Evolutionary conservation across 2,329 filamentous ascomycete genomes (phyloP).

Genomic region (Neofusicoccum sp.): DNA sequence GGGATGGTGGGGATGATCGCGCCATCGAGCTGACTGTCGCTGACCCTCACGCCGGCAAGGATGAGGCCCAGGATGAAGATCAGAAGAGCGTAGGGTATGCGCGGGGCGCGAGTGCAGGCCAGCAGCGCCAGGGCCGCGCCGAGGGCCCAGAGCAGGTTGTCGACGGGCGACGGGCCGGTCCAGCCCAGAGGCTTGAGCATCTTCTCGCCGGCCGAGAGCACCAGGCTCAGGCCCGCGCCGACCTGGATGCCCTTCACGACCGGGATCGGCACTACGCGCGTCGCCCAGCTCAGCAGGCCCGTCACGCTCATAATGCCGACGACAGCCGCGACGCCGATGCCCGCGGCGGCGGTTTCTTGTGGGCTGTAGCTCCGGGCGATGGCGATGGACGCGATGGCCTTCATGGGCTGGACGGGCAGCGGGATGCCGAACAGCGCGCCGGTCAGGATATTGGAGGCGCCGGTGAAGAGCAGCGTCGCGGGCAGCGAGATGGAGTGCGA

Average conservation of each 20-base stretch:
- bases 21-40: slow-evolving; percentile 22
- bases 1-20: slow-evolving; percentile 41
- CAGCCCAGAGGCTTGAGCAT: slow-evolving; percentile 69
- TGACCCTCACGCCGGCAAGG: slow-evolving; percentile 53
- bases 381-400: slow-evolving; percentile 88
- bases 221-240: slow-evolving; percentile 80
- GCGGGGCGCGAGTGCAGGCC: slow-evolving; percentile 61
- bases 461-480: slow-evolving; percentile 83
- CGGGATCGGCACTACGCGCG: slow-evolving; percentile 73
- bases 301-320: slow-evolving; percentile 77
- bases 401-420: slow-evolving; percentile 85
- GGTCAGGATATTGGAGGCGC: slow-evolving; percentile 80
- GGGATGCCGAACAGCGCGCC: slow-evolving; percentile 83
- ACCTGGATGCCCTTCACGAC: slow-evolving; percentile 95
- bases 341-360: slow-evolving; percentile 75
- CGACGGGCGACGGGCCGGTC: slow-evolving; percentile 63
- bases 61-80: slow-evolving; percentile 68
- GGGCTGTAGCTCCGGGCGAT: slow-evolving; percentile 67
- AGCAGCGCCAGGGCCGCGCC: slow-evolving; percentile 70
- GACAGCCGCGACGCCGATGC: slow-evolving; percentile 71
- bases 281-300: slow-evolving; percentile 72
- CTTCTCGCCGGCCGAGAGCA: slow-evolving; percentile 70
- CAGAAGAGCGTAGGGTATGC: slow-evolving; percentile 74
- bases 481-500: slow-evolving; percentile 77
- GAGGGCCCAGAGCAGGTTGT: slow-evolving; percentile 78